Percentiles rank a stretch among this genome's conserved stretches.
These are phyloP conservation scores for Rhizophora mangle DNA, from an alignment of 345 rosid genomes.

Conservation along the genomic window DNA sequence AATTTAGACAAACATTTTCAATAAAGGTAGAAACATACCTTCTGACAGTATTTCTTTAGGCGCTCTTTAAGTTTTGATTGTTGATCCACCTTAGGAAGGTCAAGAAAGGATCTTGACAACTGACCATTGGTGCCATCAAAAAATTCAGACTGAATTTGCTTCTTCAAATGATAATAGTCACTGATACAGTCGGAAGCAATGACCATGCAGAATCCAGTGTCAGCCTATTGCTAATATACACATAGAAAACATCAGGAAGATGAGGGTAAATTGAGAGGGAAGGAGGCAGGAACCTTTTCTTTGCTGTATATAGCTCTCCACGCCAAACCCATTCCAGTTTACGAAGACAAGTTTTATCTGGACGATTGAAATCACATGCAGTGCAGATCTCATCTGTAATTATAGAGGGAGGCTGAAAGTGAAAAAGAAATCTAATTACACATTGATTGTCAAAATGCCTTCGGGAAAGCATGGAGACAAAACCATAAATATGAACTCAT, in stretches of 20 bases:
- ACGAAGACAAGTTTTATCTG: slow-evolving; percentile 86
- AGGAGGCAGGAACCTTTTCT: slow-evolving; percentile 58
- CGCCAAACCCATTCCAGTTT: slow-evolving; percentile 99
- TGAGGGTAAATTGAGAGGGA: slow-evolving; percentile 1
- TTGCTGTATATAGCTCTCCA: slow-evolving; percentile 83
- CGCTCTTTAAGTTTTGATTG: slow-evolving; percentile 78
- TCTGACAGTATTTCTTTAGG: slow-evolving; percentile 81
- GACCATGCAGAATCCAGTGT: slow-evolving; percentile 15
- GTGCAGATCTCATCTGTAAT: slow-evolving; percentile 90
- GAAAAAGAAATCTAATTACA: slow-evolving; percentile 20
- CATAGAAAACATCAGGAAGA: slow-evolving; percentile 11
- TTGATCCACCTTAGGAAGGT: slow-evolving; percentile 80
- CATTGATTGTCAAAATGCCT: slow-evolving; percentile 6
- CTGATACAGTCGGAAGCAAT: slow-evolving; percentile 40
- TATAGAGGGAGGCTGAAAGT: slow-evolving; percentile 84
- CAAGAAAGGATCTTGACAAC: slow-evolving; percentile 73
- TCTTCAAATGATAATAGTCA: slow-evolving; percentile 90
- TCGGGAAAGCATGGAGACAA: not conserved
- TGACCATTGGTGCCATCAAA: slow-evolving; percentile 58
- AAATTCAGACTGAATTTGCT: slow-evolving; percentile 88
- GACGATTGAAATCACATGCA: slow-evolving; percentile 96
- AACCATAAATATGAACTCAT: not conserved
- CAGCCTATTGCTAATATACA: slow-evolving; percentile 11
- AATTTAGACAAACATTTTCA: slow-evolving; percentile 16
- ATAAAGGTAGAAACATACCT: slow-evolving; percentile 42